Evolutionary conservation across 306 rosid species (phyloP).

Genomic region (Vicia faba): DNA sequence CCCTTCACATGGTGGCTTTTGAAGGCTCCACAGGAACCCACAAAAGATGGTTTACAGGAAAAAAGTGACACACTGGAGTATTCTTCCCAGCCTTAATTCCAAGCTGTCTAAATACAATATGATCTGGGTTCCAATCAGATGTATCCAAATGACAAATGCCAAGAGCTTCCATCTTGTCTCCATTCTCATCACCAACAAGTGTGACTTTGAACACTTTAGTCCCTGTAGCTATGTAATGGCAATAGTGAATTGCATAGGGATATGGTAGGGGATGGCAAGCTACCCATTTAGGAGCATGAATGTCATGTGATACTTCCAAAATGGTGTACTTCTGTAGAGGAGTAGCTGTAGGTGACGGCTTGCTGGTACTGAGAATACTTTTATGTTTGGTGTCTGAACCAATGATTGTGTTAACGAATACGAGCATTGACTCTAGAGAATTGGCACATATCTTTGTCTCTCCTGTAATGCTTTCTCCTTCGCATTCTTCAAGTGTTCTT

Average conservation of each 20-base stretch:
- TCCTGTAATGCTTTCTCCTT: slow-evolving; percentile 40
- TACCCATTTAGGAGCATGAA: slow-evolving; percentile 58
- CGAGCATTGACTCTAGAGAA: slow-evolving; percentile 58
- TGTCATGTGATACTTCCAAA: slow-evolving; percentile 45
- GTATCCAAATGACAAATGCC: slow-evolving; percentile 69
- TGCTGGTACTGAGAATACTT: slow-evolving; percentile 43
- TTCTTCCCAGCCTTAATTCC: slow-evolving; percentile 46
- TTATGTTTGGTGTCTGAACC: slow-evolving; percentile 28
- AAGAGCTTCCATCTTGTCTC: slow-evolving; percentile 52
- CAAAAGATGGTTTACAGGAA: slow-evolving; percentile 54
- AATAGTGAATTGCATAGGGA: slow-evolving; percentile 55
- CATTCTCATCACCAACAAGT: slow-evolving; percentile 55
- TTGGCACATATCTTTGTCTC: slow-evolving; percentile 60
- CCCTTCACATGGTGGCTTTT: not conserved
- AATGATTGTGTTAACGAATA: slow-evolving; percentile 40
- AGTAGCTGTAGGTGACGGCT: slow-evolving; percentile 39
- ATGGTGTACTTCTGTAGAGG: slow-evolving; percentile 50
- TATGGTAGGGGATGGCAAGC: slow-evolving; percentile 59
- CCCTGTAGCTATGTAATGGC: slow-evolving; percentile 51
- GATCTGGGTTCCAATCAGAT: slow-evolving; percentile 55
- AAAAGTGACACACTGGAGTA: slow-evolving; percentile 59
- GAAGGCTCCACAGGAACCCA: slow-evolving; percentile 44
- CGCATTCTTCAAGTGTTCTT: slow-evolving; percentile 48
- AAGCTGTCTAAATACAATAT: slow-evolving; percentile 38
- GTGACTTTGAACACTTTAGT: slow-evolving; percentile 55